Evolutionary conservation across 176 grass and related monocot species (phyloP), one percentile per base, ranked within the genome.

Genomic region (Musa itinerans): DNA sequence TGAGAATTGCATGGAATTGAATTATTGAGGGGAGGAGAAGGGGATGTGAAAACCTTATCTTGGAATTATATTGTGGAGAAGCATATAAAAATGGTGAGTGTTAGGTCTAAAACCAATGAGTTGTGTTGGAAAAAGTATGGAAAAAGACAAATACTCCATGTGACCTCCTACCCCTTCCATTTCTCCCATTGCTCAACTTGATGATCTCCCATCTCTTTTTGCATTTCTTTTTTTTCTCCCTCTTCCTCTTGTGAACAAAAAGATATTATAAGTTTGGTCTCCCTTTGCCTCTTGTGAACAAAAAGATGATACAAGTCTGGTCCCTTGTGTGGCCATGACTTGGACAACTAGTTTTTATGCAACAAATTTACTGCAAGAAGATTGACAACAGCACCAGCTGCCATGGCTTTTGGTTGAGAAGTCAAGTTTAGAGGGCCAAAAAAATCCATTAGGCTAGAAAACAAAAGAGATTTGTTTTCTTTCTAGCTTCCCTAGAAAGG

Each of bases 91-190:
- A 61, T 8, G 57, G n/a, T n/a, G 6, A 15, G 8, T n/a, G 57
- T 61, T 61, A 61, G 57, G 57, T 61, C 57, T 19, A 61, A 61
- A 17, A 61, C 17, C 57, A 61, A 15, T 61, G 6, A 61, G 57
- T 61, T 61, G 57, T 15, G 2, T 61, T n/a, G 57, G 17, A 61
- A 61, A 61, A 61, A 61, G 57, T 21, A 61, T 19, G 57, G 16
- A n/a, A 61, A 61, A 61, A 61, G 57, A 61, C 57, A 61, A 61
- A 61, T 61, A 21, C 16, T 61, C 57, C 57, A 61, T 61, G 57
- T 61, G 57, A 61, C 16, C 16, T 61, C 8, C 57, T 61, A 43
- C 34, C 57, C 57, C 57, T 61, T 19, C 57, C 13, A 61, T 61
- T 17, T 61, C 57, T 43, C 34, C 29, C 16, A 57, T 29, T 59